Percentiles rank a stretch among this genome's conserved stretches.
These are phyloP conservation scores for Russula ochroleuca DNA, from an alignment of 768 basidiomycete genomes.

Conservation along the genomic window DNA sequence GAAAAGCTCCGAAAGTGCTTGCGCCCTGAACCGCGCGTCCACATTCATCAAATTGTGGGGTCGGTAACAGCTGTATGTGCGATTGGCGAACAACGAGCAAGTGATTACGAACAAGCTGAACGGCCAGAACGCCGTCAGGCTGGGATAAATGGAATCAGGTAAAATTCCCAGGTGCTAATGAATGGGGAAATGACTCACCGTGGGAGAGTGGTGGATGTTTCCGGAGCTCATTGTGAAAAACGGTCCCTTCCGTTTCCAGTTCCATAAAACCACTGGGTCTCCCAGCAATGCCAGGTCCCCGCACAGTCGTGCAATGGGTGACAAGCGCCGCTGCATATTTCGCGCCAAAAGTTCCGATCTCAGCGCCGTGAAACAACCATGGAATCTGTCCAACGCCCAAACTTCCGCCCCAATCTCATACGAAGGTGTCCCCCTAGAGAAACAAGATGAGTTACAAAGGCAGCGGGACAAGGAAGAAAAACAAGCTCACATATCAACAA, in stretches of 20 bases:
- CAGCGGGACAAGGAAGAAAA: neutral
- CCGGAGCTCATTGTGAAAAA: conserved; percentile 23
- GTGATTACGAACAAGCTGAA: conserved; percentile 32
- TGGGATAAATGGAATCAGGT: neutral
- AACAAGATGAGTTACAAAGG: neutral
- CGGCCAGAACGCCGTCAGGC: conserved; percentile 31
- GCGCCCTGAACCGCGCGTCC: conserved; percentile 15
- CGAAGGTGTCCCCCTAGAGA: neutral
- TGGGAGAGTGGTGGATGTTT: conserved; percentile 23
- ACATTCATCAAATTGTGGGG: conserved; percentile 25
- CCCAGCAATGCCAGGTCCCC: conserved; percentile 26
- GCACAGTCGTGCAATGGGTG: conserved; percentile 19
- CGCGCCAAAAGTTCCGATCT: conserved; percentile 9
- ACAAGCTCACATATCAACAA: conserved; percentile 3
- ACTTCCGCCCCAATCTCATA: conserved; percentile 25
- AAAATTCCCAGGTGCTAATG: neutral
- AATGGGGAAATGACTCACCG: conserved; percentile 15
- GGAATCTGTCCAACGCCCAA: conserved; percentile 35
- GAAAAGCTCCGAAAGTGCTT: conserved; percentile 19
- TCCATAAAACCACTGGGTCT: conserved; percentile 27
- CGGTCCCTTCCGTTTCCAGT: conserved; percentile 22
- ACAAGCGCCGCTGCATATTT: conserved; percentile 11
- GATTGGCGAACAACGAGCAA: conserved; percentile 33
- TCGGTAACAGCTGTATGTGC: conserved; percentile 29
- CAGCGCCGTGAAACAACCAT: conserved; percentile 30